These are phyloP conservation scores for Cocos nucifera DNA, from an alignment of 176 grass and related monocot species.

Conservation along the genomic window DNA sequence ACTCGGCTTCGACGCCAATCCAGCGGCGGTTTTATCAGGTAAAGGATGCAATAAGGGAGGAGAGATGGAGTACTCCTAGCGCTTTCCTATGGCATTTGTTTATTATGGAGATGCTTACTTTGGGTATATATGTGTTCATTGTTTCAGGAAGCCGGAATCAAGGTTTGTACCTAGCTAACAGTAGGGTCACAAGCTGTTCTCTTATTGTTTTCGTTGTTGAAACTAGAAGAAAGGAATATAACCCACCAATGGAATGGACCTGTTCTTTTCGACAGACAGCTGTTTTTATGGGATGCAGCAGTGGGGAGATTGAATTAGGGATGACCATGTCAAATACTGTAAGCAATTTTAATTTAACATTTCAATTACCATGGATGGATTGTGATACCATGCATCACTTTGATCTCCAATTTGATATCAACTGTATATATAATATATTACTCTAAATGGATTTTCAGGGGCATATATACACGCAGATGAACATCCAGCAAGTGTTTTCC, in stretches of 20 bases:
- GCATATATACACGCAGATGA: constrained; percentile 23
- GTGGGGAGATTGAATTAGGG: constrained; percentile 82
- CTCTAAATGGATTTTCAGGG: background rate
- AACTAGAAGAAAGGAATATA: no score
- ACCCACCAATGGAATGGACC: no score
- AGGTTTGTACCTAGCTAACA: constrained; percentile 36
- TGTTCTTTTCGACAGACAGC: constrained; percentile 33
- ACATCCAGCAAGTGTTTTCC: constrained; percentile 53
- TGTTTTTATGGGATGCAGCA: constrained; percentile 63
- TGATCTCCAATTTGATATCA: no score
- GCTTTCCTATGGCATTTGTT: background rate
- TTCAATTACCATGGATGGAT: no score
- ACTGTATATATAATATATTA: no score
- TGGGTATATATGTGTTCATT: background rate
- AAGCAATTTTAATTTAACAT: background rate
- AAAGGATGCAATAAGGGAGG: background rate
- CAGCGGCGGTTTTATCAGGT: constrained; percentile 84
- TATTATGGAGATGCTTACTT: background rate
- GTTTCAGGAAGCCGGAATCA: constrained; percentile 63
- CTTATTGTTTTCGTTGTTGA: no score
- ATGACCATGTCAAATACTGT: constrained; percentile 8
- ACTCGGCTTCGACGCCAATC: constrained; percentile 36
- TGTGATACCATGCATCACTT: no score
- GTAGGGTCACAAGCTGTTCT: no score
- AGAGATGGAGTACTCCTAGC: background rate